Conservation (phyloP, 345 rosid species). For the Euphorbia lathyris region DNA sequence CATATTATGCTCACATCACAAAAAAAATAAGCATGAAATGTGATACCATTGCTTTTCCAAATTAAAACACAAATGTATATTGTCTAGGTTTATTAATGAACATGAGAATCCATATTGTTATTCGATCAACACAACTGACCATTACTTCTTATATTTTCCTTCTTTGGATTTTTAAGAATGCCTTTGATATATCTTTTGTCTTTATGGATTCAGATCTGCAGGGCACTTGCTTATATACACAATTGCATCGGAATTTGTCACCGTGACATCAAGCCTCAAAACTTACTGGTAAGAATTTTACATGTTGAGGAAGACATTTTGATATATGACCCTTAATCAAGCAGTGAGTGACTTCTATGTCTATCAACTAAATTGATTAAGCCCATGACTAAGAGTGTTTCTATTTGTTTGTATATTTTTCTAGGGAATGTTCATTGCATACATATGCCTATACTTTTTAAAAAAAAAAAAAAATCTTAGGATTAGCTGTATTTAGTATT, state of each 20-base stretch:
- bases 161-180: not conserved
- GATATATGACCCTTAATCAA: not conserved
- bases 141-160: not conserved
- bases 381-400: not conserved
- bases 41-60: not conserved
- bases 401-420: constrained; percentile 5
- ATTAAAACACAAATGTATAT: not conserved
- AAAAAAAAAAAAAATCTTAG: too few species aligned
- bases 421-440: not conserved
- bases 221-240: constrained; percentile 93
- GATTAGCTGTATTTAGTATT: not conserved
- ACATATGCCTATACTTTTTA: not conserved
- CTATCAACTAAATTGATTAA: not conserved
- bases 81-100: not conserved
- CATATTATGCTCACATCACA: not conserved
- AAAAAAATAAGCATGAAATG: not conserved
- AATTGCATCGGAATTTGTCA: constrained; percentile 87
- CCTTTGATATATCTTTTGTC: constrained; percentile 15
- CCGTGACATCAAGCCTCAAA: constrained; percentile 97
- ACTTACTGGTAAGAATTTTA: constrained; percentile 58
- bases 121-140: not conserved
- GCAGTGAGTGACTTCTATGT: not conserved
- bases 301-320: constrained; percentile 6
- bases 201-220: constrained; percentile 67
- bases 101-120: not conserved